Conservation (phyloP, 805 yeast genomes). For the Candida chauliodis region DNA sequence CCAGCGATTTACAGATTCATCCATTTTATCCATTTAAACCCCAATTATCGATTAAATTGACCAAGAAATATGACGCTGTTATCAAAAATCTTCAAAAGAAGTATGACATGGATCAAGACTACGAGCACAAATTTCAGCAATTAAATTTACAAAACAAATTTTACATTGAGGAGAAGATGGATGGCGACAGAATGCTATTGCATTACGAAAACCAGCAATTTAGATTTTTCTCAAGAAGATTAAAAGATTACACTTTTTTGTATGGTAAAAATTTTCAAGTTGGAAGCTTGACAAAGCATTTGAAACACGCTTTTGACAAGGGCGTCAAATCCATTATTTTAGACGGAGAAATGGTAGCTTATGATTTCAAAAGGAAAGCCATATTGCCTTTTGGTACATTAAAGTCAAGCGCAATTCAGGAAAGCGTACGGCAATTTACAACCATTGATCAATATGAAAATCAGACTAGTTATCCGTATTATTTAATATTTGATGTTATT, state of each 20-base stretch:
- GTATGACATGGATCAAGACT: conserved; percentile 20
- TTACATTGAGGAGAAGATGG: conserved; percentile 84
- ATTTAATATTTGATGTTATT: conserved; percentile 70
- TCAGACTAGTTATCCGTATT: conserved; percentile 47
- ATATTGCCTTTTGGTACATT: conserved; percentile 80
- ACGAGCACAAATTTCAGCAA: conserved; percentile 15
- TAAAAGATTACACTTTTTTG: conserved; percentile 66
- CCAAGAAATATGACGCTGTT: conserved; percentile 42
- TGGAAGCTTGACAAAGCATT: conserved; percentile 55
- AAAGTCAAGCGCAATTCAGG: conserved; percentile 63
- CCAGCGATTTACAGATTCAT: conserved; percentile 37
- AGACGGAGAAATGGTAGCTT: conserved; percentile 95
- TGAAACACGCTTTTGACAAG: conserved; percentile 39
- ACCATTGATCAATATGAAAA: conserved; percentile 31
- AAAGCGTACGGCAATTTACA: conserved; percentile 38
- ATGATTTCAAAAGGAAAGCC: conserved; percentile 54
- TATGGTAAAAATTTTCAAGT: conserved; percentile 54
- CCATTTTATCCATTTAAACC: conserved; percentile 66
- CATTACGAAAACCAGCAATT: conserved; percentile 52
- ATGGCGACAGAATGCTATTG: conserved; percentile 84
- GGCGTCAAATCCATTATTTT: conserved; percentile 43
- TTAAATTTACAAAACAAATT: conserved; percentile 33
- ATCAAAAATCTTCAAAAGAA: conserved; percentile 41
- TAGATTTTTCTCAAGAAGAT: conserved; percentile 60
- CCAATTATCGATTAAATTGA: conserved; percentile 62